Percentiles rank a stretch among this genome's conserved stretches.
Conservation (phyloP, 2,329 filamentous ascomycete genomes). For the Alternaria postmessia region DNA sequence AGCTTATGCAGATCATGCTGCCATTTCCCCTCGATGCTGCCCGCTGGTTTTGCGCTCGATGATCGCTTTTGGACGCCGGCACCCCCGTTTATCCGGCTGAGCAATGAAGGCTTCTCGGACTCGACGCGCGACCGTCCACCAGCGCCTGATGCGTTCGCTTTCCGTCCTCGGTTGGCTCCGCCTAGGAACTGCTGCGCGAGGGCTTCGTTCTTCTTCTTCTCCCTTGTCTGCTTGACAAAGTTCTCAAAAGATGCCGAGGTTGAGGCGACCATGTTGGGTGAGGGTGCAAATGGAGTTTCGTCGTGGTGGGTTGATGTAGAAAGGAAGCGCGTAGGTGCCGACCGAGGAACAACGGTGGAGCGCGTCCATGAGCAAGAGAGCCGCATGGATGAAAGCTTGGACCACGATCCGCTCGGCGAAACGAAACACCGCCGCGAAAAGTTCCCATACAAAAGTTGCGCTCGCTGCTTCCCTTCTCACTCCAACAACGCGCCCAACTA, state of each 20-base stretch:
- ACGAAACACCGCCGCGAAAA: constrained; percentile 33
- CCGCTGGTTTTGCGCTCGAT: constrained; percentile 53
- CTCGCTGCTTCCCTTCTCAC: constrained; percentile 20
- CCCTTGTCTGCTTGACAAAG: constrained; percentile 57
- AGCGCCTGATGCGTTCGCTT: constrained; percentile 63
- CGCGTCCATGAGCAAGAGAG: constrained; percentile 21
- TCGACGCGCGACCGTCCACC: constrained; percentile 55
- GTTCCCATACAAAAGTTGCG: constrained; percentile 30
- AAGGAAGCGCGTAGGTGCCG: constrained; percentile 6
- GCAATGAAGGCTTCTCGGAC: constrained; percentile 63
- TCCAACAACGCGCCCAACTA: constrained; percentile 27
- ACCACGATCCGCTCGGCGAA: constrained; percentile 25
- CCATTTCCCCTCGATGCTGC: constrained; percentile 73
- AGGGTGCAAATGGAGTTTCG: constrained; percentile 17
- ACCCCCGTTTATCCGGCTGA: constrained; percentile 75
- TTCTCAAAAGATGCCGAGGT: constrained; percentile 36
- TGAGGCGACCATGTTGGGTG: constrained; percentile 24
- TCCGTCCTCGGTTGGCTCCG: constrained; percentile 61
- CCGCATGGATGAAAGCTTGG: constrained; percentile 15
- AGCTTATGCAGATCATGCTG: constrained; percentile 72
- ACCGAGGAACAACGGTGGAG: constrained; percentile 10
- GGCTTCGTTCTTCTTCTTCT: constrained; percentile 74
- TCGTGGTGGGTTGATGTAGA: not conserved
- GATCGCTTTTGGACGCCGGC: constrained; percentile 71
- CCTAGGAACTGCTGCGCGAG: constrained; percentile 78